These are phyloP conservation scores for Boletus rufocinnamomeus DNA, from an alignment of 768 basidiomycete species.

Conservation along the genomic window DNA sequence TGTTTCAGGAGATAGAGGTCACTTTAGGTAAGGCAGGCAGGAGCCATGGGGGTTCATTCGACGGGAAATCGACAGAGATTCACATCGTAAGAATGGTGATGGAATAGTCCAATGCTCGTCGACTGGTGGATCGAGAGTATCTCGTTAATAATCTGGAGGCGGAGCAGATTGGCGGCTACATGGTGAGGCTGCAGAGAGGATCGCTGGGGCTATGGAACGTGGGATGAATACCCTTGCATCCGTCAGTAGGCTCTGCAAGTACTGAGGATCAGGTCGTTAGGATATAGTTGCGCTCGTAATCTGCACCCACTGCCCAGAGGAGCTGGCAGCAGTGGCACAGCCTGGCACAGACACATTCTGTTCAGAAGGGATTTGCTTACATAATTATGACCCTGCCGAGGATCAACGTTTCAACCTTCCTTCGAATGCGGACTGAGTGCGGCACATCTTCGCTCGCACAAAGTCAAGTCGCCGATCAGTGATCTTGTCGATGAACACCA, in stretches of 20 bases:
- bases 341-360: background rate
- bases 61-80: conserved; percentile 11
- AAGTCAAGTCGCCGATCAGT: background rate
- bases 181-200: conserved; percentile 56
- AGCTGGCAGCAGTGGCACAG: too few relatives aligned
- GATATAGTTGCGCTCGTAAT: background rate
- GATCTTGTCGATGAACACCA: background rate
- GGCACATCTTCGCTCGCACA: background rate
- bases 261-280: background rate
- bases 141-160: conserved; percentile 66
- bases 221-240: background rate
- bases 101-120: conserved; percentile 69
- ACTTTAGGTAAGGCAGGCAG: conserved; percentile 8
- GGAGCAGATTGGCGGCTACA: conserved; percentile 61
- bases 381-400: background rate
- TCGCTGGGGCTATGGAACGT: conserved; percentile 49
- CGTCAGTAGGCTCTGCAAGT: background rate
- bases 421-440: background rate
- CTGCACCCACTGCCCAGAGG: background rate
- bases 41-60: background rate
- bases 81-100: conserved; percentile 54
- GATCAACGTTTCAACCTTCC: background rate
- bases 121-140: conserved; percentile 69
- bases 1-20: conserved; percentile 16
- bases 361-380: background rate